These are phyloP conservation scores for Effrenium voratum DNA, from an alignment of 73 alveolate genomes.

Conservation along the genomic window DNA sequence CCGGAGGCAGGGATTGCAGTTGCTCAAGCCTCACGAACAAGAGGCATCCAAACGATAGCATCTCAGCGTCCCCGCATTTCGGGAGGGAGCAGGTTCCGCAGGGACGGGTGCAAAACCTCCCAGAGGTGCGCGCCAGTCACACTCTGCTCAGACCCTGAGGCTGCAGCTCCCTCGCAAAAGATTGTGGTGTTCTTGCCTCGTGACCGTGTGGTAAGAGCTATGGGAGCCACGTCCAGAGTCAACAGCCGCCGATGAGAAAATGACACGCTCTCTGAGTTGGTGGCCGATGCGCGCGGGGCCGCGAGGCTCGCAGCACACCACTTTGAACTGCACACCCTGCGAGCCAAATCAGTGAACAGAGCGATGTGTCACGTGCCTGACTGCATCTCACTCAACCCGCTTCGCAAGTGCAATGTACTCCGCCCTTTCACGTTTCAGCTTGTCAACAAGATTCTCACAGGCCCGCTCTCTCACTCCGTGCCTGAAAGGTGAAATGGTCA, in stretches of 20 bases:
- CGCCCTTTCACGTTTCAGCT: no score
- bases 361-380: no score
- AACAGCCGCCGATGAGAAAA: no score
- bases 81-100: conserved; percentile 86
- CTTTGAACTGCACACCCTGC: conserved; percentile 94
- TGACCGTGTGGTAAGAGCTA: no score
- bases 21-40: conserved; percentile 51
- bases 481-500: conserved; percentile 91
- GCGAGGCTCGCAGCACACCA: conserved; percentile 88
- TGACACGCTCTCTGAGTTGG: background rate
- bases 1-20: conserved; percentile 75
- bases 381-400: no score
- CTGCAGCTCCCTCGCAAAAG: conserved; percentile 84
- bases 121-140: background rate
- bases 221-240: background rate
- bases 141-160: background rate
- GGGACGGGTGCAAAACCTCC: conserved; percentile 85
- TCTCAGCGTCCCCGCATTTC: conserved; percentile 13
- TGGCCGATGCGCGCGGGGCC: conserved; percentile 69
- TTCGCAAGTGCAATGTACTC: no score
- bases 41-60: background rate
- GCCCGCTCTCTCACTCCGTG: no score
- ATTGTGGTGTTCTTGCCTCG: conserved; percentile 86
- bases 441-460: no score
- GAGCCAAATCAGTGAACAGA: background rate